phyloP scores from a whole-genome alignment of 2,329 filamentous ascomycete species.

The Endothia cerciana region DNA sequence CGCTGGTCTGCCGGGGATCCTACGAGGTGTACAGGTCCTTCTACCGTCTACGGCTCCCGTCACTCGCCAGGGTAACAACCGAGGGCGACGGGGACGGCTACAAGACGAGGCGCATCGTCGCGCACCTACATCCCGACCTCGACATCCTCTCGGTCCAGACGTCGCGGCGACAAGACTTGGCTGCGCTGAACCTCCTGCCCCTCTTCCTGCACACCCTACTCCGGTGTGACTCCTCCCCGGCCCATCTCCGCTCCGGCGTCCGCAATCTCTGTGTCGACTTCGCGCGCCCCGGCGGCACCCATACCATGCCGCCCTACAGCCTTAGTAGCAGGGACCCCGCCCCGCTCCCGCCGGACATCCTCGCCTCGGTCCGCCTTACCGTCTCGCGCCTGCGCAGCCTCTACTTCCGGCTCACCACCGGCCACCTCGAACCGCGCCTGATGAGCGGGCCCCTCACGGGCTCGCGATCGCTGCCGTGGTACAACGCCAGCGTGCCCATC shows the following conservation, averaged over 20 bases:
- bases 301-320: too few relatives aligned
- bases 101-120: background rate
- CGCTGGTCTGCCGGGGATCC: constrained; percentile 11
- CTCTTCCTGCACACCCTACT: constrained; percentile 17
- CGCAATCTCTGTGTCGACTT: constrained; percentile 19
- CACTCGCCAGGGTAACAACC: background rate
- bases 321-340: background rate
- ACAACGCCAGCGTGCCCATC: constrained; percentile 15
- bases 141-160: constrained; percentile 16
- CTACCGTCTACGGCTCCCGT: constrained; percentile 10
- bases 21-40: constrained; percentile 7
- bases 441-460: constrained; percentile 8
- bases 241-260: constrained; percentile 5
- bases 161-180: background rate
- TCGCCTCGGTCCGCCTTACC: constrained; percentile 1
- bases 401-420: constrained; percentile 3
- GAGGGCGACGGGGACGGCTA: background rate
- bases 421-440: constrained; percentile 11
- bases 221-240: constrained; percentile 13
- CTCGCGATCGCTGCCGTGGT: constrained; percentile 9
- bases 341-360: background rate
- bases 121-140: constrained; percentile 12
- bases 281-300: too few relatives aligned
- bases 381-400: constrained; percentile 11
- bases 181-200: constrained; percentile 7